These are phyloP conservation scores for Nakataea oryzae DNA, from an alignment of 2,329 filamentous ascomycete genomes.

Conservation along the genomic window DNA sequence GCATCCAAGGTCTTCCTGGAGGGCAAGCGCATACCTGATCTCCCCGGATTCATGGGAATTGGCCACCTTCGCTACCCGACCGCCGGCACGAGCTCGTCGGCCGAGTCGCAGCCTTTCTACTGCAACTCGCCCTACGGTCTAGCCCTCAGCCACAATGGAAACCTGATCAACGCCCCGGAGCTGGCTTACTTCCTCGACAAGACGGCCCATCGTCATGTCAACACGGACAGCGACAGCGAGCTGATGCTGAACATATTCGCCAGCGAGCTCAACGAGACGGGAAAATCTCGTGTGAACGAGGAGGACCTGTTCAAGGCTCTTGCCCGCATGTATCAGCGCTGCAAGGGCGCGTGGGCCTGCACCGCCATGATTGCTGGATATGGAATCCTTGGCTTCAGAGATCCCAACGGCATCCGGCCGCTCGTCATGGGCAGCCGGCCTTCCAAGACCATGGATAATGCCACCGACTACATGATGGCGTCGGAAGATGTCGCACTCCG, in stretches of 20 bases:
- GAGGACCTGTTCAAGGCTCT: slow-evolving; percentile 71
- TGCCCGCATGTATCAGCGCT: slow-evolving; percentile 61
- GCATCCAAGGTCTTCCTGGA: slow-evolving; percentile 77
- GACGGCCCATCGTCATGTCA: slow-evolving; percentile 66
- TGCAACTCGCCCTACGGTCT: slow-evolving; percentile 73
- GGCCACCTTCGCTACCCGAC: slow-evolving; percentile 79
- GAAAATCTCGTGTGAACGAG: slow-evolving; percentile 73
- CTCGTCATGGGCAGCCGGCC: slow-evolving; percentile 67
- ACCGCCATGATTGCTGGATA: slow-evolving; percentile 79
- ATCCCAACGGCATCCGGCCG: slow-evolving; percentile 73
- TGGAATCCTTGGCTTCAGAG: slow-evolving; percentile 68
- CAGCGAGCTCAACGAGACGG: slow-evolving; percentile 70
- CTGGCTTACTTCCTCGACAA: slow-evolving; percentile 9
- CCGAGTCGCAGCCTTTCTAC: slow-evolving; percentile 88
- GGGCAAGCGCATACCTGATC: slow-evolving; percentile 59
- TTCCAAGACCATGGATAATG: slow-evolving; percentile 49
- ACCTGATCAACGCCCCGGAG: slow-evolving; percentile 45
- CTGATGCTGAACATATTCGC: slow-evolving; percentile 84
- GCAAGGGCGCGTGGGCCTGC: slow-evolving; percentile 71
- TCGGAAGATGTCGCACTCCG: slow-evolving; percentile 78
- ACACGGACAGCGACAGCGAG: slow-evolving; percentile 83
- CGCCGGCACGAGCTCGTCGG: slow-evolving; percentile 60
- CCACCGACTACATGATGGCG: slow-evolving; percentile 80
- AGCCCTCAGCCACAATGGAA: slow-evolving; percentile 36
- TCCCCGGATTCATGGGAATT: slow-evolving; percentile 80